phyloP scores from a whole-genome alignment of 1,139 yeast species.

The Debaryomycetaceae sp. region DNA sequence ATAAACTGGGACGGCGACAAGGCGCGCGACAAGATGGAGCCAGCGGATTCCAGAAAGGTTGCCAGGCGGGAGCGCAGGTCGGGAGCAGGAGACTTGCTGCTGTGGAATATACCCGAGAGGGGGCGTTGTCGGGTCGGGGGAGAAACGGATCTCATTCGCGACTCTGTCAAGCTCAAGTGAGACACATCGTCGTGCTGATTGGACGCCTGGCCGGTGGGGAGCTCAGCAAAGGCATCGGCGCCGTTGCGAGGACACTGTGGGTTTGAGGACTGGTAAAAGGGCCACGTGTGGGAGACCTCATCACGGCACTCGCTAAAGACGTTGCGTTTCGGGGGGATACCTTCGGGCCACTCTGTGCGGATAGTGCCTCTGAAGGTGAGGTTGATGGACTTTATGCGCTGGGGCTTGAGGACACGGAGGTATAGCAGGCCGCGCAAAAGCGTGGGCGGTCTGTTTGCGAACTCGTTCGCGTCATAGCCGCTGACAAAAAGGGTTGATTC shows the following conservation, averaged over 20 bases:
- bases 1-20: constrained; percentile 20
- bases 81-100: not conserved
- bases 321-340: constrained; percentile 80
- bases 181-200: constrained; percentile 17
- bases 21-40: constrained; percentile 18
- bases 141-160: constrained; percentile 11
- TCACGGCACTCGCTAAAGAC: constrained; percentile 56
- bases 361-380: constrained; percentile 62
- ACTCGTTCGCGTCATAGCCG: constrained; percentile 66
- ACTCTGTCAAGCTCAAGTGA: constrained; percentile 22
- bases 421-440: constrained; percentile 75
- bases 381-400: constrained; percentile 60
- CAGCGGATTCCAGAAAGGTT: constrained; percentile 1
- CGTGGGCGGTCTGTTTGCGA: constrained; percentile 64
- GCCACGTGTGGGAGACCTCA: constrained; percentile 80
- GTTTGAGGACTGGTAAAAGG: constrained; percentile 50
- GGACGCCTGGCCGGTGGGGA: constrained; percentile 10
- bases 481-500: constrained; percentile 74
- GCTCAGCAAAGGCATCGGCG: constrained; percentile 40
- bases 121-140: constrained; percentile 6
- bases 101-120: constrained; percentile 1
- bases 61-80: not conserved
- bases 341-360: constrained; percentile 97
- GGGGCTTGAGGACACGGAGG: constrained; percentile 60
- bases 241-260: constrained; percentile 34